Conservation (phyloP, 2,329 filamentous ascomycete genomes). For the Penicillium sp. region DNA sequence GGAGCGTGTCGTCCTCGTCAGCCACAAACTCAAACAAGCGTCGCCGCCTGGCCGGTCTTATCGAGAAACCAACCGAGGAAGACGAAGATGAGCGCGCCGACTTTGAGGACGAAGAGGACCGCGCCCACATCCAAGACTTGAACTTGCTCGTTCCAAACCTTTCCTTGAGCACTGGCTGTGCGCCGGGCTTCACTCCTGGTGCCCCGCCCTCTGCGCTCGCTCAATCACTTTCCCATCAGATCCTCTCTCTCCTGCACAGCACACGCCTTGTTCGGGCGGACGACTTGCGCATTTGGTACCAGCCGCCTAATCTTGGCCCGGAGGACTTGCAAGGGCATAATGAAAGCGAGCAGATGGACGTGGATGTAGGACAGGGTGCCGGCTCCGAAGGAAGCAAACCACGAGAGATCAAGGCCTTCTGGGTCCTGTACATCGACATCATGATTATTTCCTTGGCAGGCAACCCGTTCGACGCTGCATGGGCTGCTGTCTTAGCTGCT, state of each 20-base stretch:
- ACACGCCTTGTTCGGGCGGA: constrained; percentile 61
- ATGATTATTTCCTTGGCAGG: constrained; percentile 90
- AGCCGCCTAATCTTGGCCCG: constrained; percentile 40
- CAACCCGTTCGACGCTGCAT: constrained; percentile 85
- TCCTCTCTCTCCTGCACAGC: constrained; percentile 70
- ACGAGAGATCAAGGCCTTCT: constrained; percentile 71
- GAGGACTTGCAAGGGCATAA: constrained; percentile 31
- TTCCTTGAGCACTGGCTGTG: constrained; percentile 84
- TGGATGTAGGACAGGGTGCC: constrained; percentile 42
- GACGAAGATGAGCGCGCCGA: constrained; percentile 31
- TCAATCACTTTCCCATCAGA: constrained; percentile 75
- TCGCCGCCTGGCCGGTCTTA: constrained; percentile 25
- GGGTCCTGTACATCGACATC: constrained; percentile 93
- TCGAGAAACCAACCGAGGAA: constrained; percentile 13
- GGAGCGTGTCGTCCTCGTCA: constrained; percentile 33
- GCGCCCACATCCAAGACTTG: constrained; percentile 45
- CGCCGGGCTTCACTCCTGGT: constrained; percentile 77
- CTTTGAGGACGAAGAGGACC: constrained; percentile 42
- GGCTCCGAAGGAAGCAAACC: constrained; percentile 23
- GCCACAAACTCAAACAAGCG: constrained; percentile 32
- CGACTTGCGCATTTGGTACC: constrained; percentile 69
- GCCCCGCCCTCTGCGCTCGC: constrained; percentile 73
- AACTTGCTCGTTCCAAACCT: constrained; percentile 88
- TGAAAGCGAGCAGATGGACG: constrained; percentile 45
- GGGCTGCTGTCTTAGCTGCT: constrained; percentile 77